Conservation (phyloP, 371 early-diverging fungal species). For the Furculomyces boomerangus region DNA sequence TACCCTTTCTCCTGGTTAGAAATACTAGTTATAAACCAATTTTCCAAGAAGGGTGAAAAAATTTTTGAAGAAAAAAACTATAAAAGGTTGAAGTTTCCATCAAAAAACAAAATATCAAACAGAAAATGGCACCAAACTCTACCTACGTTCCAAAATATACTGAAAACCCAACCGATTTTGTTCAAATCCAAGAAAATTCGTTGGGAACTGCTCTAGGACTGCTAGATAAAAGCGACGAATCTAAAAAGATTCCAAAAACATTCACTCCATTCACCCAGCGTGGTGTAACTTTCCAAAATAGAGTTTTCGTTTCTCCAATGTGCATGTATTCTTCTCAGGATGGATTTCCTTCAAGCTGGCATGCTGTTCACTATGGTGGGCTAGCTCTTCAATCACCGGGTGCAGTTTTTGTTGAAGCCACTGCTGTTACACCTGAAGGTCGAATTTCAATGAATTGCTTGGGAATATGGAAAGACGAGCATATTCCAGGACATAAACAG, state of each 20-base stretch:
- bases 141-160: not conserved
- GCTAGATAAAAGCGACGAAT: not conserved
- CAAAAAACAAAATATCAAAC: too few species aligned
- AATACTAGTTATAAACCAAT: too few species aligned
- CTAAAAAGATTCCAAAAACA: not conserved
- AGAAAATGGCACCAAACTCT: too few species aligned
- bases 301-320: slow-evolving; percentile 71
- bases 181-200: not conserved
- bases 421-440: slow-evolving; percentile 51
- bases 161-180: not conserved
- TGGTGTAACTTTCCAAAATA: slow-evolving; percentile 40
- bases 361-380: slow-evolving; percentile 43
- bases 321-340: slow-evolving; percentile 43
- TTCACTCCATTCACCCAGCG: slow-evolving; percentile 17
- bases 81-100: too few species aligned
- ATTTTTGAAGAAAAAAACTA: too few species aligned
- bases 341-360: slow-evolving; percentile 35
- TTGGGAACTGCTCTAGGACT: too few species aligned
- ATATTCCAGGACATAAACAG: slow-evolving; percentile 34
- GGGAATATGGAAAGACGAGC: slow-evolving; percentile 64
- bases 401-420: slow-evolving; percentile 57
- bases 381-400: slow-evolving; percentile 58
- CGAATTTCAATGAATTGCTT: slow-evolving; percentile 55
- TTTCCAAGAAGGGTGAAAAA: too few species aligned
- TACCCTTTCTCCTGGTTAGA: too few species aligned